Conservation (phyloP, 2,329 filamentous ascomycete species). For the Chrysosporium keratinophilum region DNA sequence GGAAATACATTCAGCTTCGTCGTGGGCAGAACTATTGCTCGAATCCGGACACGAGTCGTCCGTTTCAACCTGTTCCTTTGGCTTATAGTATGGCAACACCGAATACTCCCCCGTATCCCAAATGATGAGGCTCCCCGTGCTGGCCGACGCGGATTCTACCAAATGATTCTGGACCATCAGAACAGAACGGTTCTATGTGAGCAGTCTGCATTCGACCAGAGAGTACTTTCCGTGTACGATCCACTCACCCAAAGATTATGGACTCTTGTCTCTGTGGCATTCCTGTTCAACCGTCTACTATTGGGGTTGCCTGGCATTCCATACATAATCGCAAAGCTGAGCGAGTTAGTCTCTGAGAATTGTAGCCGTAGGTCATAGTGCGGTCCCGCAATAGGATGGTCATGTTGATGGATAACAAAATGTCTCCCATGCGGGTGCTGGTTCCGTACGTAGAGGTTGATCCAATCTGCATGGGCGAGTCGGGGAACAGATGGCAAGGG, state of each 20-base stretch:
- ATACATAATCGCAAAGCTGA: slow-evolving; percentile 56
- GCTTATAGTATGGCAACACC: slow-evolving; percentile 38
- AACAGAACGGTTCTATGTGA: not conserved
- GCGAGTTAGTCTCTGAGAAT: slow-evolving; percentile 56
- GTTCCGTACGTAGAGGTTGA: slow-evolving; percentile 40
- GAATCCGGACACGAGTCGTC: slow-evolving; percentile 22
- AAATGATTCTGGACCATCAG: slow-evolving; percentile 46
- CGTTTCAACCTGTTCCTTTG: slow-evolving; percentile 26
- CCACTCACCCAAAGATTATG: slow-evolving; percentile 49
- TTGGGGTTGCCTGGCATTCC: slow-evolving; percentile 51
- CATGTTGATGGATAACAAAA: slow-evolving; percentile 64
- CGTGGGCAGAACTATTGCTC: not conserved
- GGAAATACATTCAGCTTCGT: slow-evolving; percentile 12
- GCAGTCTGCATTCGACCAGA: not conserved
- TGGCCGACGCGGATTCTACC: slow-evolving; percentile 46
- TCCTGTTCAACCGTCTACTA: slow-evolving; percentile 44
- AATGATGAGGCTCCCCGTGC: slow-evolving; percentile 50
- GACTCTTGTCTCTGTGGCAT: slow-evolving; percentile 52
- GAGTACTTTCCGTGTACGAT: not conserved
- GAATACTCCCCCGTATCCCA: slow-evolving; percentile 54
- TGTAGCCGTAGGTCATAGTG: slow-evolving; percentile 62
- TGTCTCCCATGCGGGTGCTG: slow-evolving; percentile 40
- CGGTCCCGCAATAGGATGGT: slow-evolving; percentile 57
- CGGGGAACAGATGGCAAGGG: slow-evolving; percentile 21
- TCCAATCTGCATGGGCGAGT: slow-evolving; percentile 36